phyloP scores from a whole-genome alignment of 345 rosid species.

The Ceriops decandra region DNA sequence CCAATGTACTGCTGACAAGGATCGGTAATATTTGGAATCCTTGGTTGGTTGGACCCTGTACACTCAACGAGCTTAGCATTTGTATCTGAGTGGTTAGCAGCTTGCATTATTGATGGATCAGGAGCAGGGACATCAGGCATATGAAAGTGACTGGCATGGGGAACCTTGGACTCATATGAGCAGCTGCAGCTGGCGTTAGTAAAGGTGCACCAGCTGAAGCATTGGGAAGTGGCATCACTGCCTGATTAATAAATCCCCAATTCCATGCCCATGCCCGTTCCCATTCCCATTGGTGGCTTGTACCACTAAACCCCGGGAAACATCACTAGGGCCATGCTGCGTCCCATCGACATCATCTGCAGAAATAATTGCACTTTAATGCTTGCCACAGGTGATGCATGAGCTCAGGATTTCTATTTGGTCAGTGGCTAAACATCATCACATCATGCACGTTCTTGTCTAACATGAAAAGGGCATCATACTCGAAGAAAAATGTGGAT shows the following conservation, averaged over 20 bases:
- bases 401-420: neutral
- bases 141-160: slow-evolving; percentile 52
- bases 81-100: slow-evolving; percentile 41
- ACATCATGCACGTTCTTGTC: neutral
- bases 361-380: slow-evolving; percentile 17
- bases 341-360: slow-evolving; percentile 90
- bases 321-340: slow-evolving; percentile 82
- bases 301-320: slow-evolving; percentile 68
- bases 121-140: slow-evolving; percentile 44
- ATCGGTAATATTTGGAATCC: slow-evolving; percentile 44
- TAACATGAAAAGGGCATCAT: neutral
- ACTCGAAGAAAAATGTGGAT: neutral
- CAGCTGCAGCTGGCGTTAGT: slow-evolving; percentile 46
- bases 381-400: slow-evolving; percentile 10
- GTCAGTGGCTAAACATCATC: neutral
- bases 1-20: slow-evolving; percentile 63
- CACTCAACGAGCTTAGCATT: slow-evolving; percentile 30
- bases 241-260: slow-evolving; percentile 41
- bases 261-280: slow-evolving; percentile 36
- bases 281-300: slow-evolving; percentile 57
- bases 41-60: slow-evolving; percentile 35
- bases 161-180: slow-evolving; percentile 57
- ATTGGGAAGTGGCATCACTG: slow-evolving; percentile 70
- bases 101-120: slow-evolving; percentile 52
- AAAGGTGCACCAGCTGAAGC: slow-evolving; percentile 51